Conservation (phyloP, 768 basidiomycete genomes). For the Sarcomyxa edulis region DNA sequence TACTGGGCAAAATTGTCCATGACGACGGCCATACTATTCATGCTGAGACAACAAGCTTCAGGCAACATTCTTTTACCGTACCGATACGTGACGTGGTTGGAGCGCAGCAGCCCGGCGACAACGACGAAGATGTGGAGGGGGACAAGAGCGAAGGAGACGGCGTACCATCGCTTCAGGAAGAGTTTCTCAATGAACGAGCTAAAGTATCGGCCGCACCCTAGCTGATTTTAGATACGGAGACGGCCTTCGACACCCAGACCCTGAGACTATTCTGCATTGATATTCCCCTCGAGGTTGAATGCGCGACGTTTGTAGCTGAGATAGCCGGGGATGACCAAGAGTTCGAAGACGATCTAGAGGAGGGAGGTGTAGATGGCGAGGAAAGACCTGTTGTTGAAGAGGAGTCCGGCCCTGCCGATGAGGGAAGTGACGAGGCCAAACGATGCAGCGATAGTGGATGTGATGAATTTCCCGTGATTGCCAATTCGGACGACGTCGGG, state of each 20-base stretch:
- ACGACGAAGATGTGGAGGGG: slow-evolving; percentile 65
- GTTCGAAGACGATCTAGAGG: slow-evolving; percentile 68
- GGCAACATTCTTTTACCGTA: slow-evolving; percentile 90
- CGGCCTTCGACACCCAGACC: slow-evolving; percentile 54
- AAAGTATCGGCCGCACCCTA: slow-evolving; percentile 78
- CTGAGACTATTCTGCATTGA: slow-evolving; percentile 74
- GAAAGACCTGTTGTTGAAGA: slow-evolving; percentile 82
- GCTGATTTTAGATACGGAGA: slow-evolving; percentile 65
- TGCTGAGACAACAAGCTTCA: slow-evolving; percentile 71
- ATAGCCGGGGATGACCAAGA: slow-evolving; percentile 74
- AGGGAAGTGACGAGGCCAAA: slow-evolving; percentile 59
- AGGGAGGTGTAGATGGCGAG: slow-evolving; percentile 74
- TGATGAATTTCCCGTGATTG: slow-evolving; percentile 60
- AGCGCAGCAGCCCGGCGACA: slow-evolving; percentile 59
- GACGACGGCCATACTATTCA: slow-evolving; percentile 73
- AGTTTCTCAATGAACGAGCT: slow-evolving; percentile 63
- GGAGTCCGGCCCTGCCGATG: slow-evolving; percentile 73
- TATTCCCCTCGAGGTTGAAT: slow-evolving; percentile 79
- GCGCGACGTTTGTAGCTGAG: slow-evolving; percentile 67
- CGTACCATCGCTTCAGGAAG: slow-evolving; percentile 63
- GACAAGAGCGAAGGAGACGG: slow-evolving; percentile 56
- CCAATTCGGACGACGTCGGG: slow-evolving; percentile 74
- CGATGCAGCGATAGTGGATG: slow-evolving; percentile 63
- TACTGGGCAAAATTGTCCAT: slow-evolving; percentile 83
- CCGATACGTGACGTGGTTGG: slow-evolving; percentile 81